Percentiles rank a stretch among this genome's conserved stretches.
Evolutionary conservation across 140 eudicot species (phyloP).

Genomic region (Cichorium intybus): DNA sequence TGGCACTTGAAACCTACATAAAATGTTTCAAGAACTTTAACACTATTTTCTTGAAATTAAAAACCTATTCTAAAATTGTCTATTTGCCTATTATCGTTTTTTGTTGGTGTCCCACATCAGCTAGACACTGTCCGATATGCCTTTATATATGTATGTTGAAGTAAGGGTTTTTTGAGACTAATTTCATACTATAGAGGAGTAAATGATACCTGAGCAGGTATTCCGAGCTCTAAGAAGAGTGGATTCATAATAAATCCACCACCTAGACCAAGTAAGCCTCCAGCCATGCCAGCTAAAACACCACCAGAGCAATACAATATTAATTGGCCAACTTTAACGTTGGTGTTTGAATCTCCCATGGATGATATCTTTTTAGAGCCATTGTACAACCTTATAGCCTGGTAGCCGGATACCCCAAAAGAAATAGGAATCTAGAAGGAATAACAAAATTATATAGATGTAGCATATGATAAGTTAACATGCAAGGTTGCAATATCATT

Average conservation of each 20-base stretch:
- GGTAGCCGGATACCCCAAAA: constrained; percentile 35
- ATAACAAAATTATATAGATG: no score
- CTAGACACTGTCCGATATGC: no score
- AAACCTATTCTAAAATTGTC: neutral
- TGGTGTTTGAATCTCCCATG: constrained; percentile 23
- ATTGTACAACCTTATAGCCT: constrained; percentile 38
- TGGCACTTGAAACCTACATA: constrained; percentile 43
- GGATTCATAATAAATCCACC: constrained; percentile 49
- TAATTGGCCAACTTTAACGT: constrained; percentile 26
- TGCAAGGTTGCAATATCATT: no score
- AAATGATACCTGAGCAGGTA: constrained; percentile 45
- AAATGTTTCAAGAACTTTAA: neutral
- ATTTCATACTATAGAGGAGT: no score
- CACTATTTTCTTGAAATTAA: neutral
- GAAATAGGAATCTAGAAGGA: constrained; percentile 38
- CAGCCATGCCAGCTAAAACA: constrained; percentile 43
- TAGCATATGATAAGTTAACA: no score
- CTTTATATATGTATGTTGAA: no score
- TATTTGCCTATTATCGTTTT: no score
- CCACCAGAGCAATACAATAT: constrained; percentile 33
- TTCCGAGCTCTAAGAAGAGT: constrained; percentile 37
- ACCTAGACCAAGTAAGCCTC: constrained; percentile 49
- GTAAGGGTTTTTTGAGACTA: no score
- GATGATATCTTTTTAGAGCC: constrained; percentile 40
- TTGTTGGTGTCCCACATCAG: no score